Percentiles rank a stretch among this genome's conserved stretches.
Evolutionary conservation across 2,329 filamentous ascomycete species (phyloP).

Genomic region (Phialemonium atrogriseum): DNA sequence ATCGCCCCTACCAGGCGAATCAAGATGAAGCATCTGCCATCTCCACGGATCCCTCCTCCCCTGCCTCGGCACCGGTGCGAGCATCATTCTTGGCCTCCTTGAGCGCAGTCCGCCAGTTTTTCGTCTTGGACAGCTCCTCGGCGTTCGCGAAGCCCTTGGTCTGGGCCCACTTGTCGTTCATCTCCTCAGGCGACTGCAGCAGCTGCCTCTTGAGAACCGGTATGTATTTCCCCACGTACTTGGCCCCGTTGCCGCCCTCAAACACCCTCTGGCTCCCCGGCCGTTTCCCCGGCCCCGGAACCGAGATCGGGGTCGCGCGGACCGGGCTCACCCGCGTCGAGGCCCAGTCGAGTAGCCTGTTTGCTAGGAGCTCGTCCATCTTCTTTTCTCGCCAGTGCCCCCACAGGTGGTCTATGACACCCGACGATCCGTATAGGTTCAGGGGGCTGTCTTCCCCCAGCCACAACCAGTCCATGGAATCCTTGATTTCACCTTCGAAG

Average conservation of each 20-base stretch:
- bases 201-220: constrained; percentile 43
- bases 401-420: constrained; percentile 73
- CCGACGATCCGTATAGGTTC: constrained; percentile 55
- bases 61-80: constrained; percentile 17
- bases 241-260: constrained; percentile 45
- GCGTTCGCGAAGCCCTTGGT: constrained; percentile 48
- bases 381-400: constrained; percentile 73
- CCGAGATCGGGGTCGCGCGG: constrained; percentile 3
- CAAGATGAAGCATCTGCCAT: constrained; percentile 1
- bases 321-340: constrained; percentile 25
- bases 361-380: constrained; percentile 81
- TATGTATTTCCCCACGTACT: constrained; percentile 44
- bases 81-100: constrained; percentile 16
- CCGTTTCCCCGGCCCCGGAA: constrained; percentile 28
- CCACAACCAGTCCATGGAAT: constrained; percentile 71
- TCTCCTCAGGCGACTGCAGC: constrained; percentile 41
- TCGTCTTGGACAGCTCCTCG: constrained; percentile 35
- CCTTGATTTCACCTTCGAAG: constrained; percentile 26
- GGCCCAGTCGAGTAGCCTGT: constrained; percentile 60
- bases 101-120: constrained; percentile 24
- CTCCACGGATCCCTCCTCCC: too few species aligned
- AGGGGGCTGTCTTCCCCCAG: constrained; percentile 56
- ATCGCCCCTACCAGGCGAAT: too few species aligned
- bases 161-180: constrained; percentile 54
- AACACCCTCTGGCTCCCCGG: constrained; percentile 32